Base-by-base conservation (phyloP, 225 moss, liverwort and hornwort species). In the Climacium dendroides region DNA sequence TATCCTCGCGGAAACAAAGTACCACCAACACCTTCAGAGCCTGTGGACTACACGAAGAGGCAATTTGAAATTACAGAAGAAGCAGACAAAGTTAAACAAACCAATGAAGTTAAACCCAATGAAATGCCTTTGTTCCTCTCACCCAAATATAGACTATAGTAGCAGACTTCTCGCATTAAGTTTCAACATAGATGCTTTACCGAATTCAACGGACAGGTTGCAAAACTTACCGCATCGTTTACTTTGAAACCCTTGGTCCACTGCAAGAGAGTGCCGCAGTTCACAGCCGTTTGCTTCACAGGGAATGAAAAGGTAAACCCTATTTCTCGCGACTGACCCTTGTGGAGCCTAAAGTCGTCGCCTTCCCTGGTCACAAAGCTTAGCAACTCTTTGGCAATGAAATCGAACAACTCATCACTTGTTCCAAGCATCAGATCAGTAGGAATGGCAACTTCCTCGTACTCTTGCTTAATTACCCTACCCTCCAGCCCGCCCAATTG, bases 231-330 rank as follows among this genome's bases (percentile, higher is more conserved):
- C 19, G 95, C 94, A 71, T 95, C 97, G 35, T 88, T 86, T 39
- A 96, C 96, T 88, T 93, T 96, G 85, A 97, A 97, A 39, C 97
- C 95, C 89, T 97, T 97, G 29, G 96, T 95, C 97, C 96, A 97
- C 32, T 95, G 89, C 48, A 96, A 87, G 19, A 97, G 92, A 32
- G 94, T 90, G 62, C 97, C 97, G 43, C 92, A 93, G 39, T 94
- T 85, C 19, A 97, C 93, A 41, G 96, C 92, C 25, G 91, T 95
- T 87, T 96, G 96, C 90, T 93, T 87, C 80, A 95, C 95, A 35
- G 96, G 95, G 89, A 97, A 96, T 39, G 97, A 97, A 88, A 97
- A 97, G 32, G 95, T 95, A 76, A 97, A 97, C 55, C 97, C 97
- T 69, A 97, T 92, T 82, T 96, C 95, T 79, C 93, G 91, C 74